Percentiles rank a stretch among this genome's conserved stretches.
These are phyloP conservation scores for Cladosporium sphaerospermum DNA, from an alignment of 2,329 filamentous ascomycete species.

Conservation along the genomic window DNA sequence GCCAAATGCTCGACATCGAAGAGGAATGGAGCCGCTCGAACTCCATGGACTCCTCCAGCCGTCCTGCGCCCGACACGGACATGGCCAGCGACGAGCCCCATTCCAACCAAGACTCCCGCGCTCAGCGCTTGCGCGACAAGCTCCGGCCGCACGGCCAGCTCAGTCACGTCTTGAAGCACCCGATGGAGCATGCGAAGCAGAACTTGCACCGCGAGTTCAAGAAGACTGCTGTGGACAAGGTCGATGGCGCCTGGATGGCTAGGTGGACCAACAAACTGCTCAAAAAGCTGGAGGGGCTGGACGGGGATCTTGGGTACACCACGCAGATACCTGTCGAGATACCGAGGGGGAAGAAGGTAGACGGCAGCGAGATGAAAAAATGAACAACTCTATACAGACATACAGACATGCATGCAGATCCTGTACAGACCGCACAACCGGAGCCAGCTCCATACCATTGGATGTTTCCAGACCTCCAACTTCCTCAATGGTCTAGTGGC, in stretches of 20 bases:
- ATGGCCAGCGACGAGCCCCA: background rate
- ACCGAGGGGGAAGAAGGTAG: background rate
- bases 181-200: background rate
- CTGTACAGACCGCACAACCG: too few relatives aligned
- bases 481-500: constrained; percentile 29
- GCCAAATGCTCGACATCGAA: constrained; percentile 37
- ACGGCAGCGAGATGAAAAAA: background rate
- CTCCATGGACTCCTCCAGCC: background rate
- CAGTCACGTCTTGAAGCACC: background rate
- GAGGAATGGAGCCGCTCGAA: background rate
- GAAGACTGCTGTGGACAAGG: constrained; percentile 7
- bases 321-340: background rate
- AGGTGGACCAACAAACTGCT: constrained; percentile 11
- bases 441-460: background rate
- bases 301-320: constrained; percentile 10
- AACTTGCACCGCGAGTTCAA: constrained; percentile 1
- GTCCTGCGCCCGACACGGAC: background rate
- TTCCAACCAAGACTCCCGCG: background rate
- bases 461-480: background rate
- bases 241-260: constrained; percentile 8
- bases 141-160: background rate
- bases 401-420: too few relatives aligned
- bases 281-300: constrained; percentile 2
- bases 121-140: background rate
- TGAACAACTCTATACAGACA: background rate